Conservation (phyloP, 345 rosid species). For the Eucalyptus grandis region DNA sequence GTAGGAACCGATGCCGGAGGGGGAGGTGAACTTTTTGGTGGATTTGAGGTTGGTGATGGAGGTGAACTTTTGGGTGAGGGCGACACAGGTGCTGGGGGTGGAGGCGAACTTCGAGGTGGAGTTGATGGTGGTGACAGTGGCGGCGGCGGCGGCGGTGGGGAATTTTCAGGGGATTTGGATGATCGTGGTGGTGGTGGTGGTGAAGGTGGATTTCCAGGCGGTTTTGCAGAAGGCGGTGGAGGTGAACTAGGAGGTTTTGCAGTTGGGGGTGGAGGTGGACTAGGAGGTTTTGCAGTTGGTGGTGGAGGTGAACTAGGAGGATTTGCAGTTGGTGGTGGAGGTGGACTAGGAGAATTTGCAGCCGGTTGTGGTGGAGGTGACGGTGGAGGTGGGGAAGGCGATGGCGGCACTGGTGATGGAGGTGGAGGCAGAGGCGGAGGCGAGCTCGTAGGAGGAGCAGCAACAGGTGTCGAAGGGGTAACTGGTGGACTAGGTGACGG, state of each 20-base stretch:
- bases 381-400: not conserved
- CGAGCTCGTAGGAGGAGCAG: not conserved
- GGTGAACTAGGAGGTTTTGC: conserved; percentile 3
- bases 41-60: conserved; percentile 12
- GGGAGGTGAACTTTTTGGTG: conserved; percentile 10
- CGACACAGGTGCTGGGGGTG: not conserved
- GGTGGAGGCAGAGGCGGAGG: not conserved
- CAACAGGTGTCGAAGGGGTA: not conserved
- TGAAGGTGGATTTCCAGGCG: conserved; percentile 15
- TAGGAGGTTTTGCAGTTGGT: conserved; percentile 9
- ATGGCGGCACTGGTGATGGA: not conserved
- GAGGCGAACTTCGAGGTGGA: conserved; percentile 4
- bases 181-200: conserved; percentile 12
- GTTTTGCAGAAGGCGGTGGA: not conserved
- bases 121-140: not conserved
- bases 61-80: conserved; percentile 18
- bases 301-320: not conserved
- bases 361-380: not conserved
- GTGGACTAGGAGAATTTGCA: not conserved
- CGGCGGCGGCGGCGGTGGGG: conserved; percentile 2
- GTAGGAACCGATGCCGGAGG: conserved; percentile 3
- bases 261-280: not conserved
- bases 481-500: not conserved
- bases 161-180: not conserved
- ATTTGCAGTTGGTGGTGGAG: conserved; percentile 5